A percentile compares a stretch with the other conserved stretches of the same genome.
Evolutionary conservation across 2,329 filamentous ascomycete genomes (phyloP).

Genomic region (Aureobasidium melanogenum): DNA sequence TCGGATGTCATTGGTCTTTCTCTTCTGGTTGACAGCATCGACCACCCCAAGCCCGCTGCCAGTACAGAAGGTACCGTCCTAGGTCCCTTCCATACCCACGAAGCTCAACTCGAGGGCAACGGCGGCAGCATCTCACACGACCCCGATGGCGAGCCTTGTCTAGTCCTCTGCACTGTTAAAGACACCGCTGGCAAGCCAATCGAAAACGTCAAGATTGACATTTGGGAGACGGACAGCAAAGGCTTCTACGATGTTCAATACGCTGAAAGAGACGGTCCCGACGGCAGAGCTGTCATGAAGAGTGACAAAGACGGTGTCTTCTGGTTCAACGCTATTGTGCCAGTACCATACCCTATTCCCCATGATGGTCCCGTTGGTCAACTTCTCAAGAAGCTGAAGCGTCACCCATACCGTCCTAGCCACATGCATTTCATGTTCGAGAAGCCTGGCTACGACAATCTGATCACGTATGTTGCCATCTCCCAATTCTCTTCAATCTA

Average conservation of each 20-base stretch:
- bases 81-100: slow-evolving; percentile 76
- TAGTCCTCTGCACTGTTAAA: slow-evolving; percentile 64
- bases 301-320: slow-evolving; percentile 65
- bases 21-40: slow-evolving; percentile 71
- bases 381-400: slow-evolving; percentile 53
- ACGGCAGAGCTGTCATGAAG: slow-evolving; percentile 62
- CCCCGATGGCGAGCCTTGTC: slow-evolving; percentile 57
- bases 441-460: slow-evolving; percentile 65
- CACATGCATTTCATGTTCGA: slow-evolving; percentile 89
- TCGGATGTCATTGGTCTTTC: slow-evolving; percentile 73
- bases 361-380: slow-evolving; percentile 76
- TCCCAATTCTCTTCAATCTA: not conserved
- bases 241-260: slow-evolving; percentile 79
- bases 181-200: slow-evolving; percentile 57
- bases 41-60: slow-evolving; percentile 65
- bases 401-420: slow-evolving; percentile 69
- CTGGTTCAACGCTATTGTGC: slow-evolving; percentile 78
- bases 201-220: slow-evolving; percentile 60
- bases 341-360: slow-evolving; percentile 78
- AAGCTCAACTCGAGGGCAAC: slow-evolving; percentile 50
- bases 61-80: slow-evolving; percentile 72
- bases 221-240: slow-evolving; percentile 78
- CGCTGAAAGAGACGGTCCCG: slow-evolving; percentile 51
- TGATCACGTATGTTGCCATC: slow-evolving; percentile 62
- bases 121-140: slow-evolving; percentile 60